Conservation (phyloP, 495 filamentous ascomycete genomes). For the Daldinia grandis region DNA sequence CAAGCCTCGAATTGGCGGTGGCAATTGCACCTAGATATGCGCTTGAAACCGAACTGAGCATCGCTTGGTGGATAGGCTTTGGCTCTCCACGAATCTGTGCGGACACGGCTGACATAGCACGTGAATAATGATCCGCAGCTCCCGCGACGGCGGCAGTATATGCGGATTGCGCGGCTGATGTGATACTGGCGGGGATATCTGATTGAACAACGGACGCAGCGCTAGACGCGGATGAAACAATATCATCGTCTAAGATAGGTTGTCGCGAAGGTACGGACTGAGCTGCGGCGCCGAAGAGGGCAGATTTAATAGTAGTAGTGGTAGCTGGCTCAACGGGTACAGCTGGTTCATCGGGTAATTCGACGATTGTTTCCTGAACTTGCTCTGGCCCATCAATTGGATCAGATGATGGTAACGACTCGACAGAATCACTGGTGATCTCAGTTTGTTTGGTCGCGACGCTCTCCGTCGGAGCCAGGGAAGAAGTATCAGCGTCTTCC, state of each 20-base stretch:
- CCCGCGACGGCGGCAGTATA: slow-evolving; percentile 68
- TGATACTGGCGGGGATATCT: slow-evolving; percentile 46
- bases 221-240: slow-evolving; percentile 63
- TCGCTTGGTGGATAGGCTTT: slow-evolving; percentile 66
- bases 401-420: slow-evolving; percentile 27
- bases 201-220: slow-evolving; percentile 69
- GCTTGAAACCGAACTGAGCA: slow-evolving; percentile 71
- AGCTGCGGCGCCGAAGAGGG: slow-evolving; percentile 56
- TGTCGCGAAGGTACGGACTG: slow-evolving; percentile 53
- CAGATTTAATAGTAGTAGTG: slow-evolving; percentile 49
- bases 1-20: slow-evolving; percentile 66
- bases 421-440: slow-evolving; percentile 17
- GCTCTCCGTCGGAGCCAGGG: slow-evolving; percentile 26
- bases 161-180: slow-evolving; percentile 59
- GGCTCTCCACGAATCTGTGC: slow-evolving; percentile 72
- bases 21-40: slow-evolving; percentile 73
- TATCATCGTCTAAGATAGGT: slow-evolving; percentile 53
- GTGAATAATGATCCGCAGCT: slow-evolving; percentile 70
- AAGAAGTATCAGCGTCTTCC: slow-evolving; percentile 28
- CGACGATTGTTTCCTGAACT: slow-evolving; percentile 36
- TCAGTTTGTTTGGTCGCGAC: slow-evolving; percentile 21
- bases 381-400: slow-evolving; percentile 39
- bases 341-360: slow-evolving; percentile 34
- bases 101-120: slow-evolving; percentile 71
- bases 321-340: slow-evolving; percentile 23